Evolutionary conservation across 164 flowering plant species (phyloP).

Genomic region (Vitis amurensis): DNA sequence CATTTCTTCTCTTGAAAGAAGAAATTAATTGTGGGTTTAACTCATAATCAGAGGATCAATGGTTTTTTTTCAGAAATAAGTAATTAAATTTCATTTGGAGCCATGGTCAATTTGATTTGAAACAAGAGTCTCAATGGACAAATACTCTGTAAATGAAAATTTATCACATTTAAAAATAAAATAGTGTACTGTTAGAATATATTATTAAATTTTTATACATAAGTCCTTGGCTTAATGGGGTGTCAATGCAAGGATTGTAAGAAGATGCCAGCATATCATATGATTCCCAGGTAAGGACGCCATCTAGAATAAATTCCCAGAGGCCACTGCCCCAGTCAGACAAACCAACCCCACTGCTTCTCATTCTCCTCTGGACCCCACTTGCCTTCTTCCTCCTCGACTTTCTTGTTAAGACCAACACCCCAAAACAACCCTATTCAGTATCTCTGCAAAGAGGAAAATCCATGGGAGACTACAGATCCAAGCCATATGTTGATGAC

Average conservation of each 20-base stretch:
- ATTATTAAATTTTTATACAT: no score
- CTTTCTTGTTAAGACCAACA: not conserved
- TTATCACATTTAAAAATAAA: no score
- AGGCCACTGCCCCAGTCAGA: not conserved
- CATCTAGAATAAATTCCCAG: not conserved
- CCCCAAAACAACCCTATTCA: not conserved
- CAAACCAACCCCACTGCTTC: not conserved
- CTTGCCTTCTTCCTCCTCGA: slow-evolving; percentile 4
- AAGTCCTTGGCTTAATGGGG: no score
- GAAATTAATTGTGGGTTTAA: no score
- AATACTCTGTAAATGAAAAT: no score
- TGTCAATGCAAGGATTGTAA: not conserved
- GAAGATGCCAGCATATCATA: not conserved
- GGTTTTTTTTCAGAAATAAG: no score
- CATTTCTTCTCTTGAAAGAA: no score
- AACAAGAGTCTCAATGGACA: no score
- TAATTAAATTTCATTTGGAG: no score
- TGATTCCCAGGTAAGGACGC: slow-evolving; percentile 17
- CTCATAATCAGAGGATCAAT: no score
- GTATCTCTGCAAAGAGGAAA: not conserved
- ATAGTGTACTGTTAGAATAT: no score
- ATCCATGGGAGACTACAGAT: slow-evolving; percentile 56
- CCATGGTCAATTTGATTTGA: no score
- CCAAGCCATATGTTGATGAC: slow-evolving; percentile 42
- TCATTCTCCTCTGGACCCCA: slow-evolving; percentile 16